Conservation (phyloP, 208 protist species). For the Trypanosoma scelopori region DNA sequence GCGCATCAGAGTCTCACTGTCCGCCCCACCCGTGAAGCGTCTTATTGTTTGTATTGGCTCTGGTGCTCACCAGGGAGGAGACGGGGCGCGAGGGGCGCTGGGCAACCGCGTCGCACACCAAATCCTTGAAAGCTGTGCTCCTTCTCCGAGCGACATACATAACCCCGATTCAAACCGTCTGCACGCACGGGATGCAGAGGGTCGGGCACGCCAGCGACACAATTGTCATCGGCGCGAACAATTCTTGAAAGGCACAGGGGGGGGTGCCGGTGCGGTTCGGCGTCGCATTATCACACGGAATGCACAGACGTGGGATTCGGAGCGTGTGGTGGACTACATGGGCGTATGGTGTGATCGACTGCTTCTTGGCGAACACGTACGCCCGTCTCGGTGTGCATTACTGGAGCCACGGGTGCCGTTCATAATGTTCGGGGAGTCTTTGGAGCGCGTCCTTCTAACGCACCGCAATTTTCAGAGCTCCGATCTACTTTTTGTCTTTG, state of each 20-base stretch:
- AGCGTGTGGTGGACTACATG: constrained; percentile 59
- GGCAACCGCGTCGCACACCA: constrained; percentile 36
- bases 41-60: constrained; percentile 67
- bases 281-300: constrained; percentile 26
- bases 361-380: constrained; percentile 57
- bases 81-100: constrained; percentile 38
- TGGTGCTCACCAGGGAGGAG: background rate
- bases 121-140: constrained; percentile 61
- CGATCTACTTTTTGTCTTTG: constrained; percentile 62
- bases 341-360: constrained; percentile 86
- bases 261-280: constrained; percentile 2
- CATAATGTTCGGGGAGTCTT: constrained; percentile 45
- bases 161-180: constrained; percentile 50
- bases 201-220: constrained; percentile 42
- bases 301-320: constrained; percentile 80
- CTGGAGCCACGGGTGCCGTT: constrained; percentile 60
- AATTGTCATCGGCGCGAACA: constrained; percentile 10
- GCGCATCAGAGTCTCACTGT: constrained; percentile 21
- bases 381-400: constrained; percentile 58
- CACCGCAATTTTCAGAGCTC: constrained; percentile 44
- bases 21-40: constrained; percentile 25
- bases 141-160: constrained; percentile 71
- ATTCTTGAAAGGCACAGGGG: constrained; percentile 6
- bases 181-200: constrained; percentile 60
- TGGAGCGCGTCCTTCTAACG: constrained; percentile 54